Base-by-base conservation (phyloP, 352 stramenopile genomes). In the Phytophthora megakarya region DNA sequence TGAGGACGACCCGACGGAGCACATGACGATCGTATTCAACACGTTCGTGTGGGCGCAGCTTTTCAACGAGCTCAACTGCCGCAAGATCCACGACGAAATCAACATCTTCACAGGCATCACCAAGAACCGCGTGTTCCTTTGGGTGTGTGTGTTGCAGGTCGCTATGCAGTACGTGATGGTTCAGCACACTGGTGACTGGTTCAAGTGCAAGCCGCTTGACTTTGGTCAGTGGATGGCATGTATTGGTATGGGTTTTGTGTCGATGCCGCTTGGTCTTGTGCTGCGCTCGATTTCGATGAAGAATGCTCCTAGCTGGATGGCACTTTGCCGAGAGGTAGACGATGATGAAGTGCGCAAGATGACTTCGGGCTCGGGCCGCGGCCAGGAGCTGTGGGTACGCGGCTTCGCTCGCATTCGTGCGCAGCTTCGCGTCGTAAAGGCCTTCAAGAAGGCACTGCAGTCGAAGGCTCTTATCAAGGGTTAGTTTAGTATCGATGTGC, bases 21-120 rank as follows among this genome's bases (percentile, higher is more conserved):
- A 99, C 84, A 97, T 97, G 75, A 98, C 95, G 28, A 89, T 98
- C 42, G 70, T 99, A 60, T 99, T 99, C 82, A 99, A 98, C 78
- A 90, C 91, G 32, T 99, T 99, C 75, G 96, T 99, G 15, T 98
- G 97, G 76, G 86, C 91, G 37, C 92, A 98, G 80, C 84, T 98
- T 15, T 99, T 90, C 70, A 90, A 90, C 65, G 75, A 90, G 60
- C 66, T 90, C 22, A 90, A 90, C 61, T 61, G 59, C 23, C 77
- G 77, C 49, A 81, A 85, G 67, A 97, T 98, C 70, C 89, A 97
- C 69, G 89, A 98, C 72, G 82, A 97, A 52, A 96, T 93, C 73
- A 99, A 99, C 75, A 92, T 98, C 32, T 98, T 99, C 62, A 65
- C 65, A 15, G 92, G 93, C 32, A 89, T 99, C 39, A 72, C 83